phyloP scores from a whole-genome alignment of 1,284 basidiomycete genomes.

The Ceratobasidium sp. region DNA sequence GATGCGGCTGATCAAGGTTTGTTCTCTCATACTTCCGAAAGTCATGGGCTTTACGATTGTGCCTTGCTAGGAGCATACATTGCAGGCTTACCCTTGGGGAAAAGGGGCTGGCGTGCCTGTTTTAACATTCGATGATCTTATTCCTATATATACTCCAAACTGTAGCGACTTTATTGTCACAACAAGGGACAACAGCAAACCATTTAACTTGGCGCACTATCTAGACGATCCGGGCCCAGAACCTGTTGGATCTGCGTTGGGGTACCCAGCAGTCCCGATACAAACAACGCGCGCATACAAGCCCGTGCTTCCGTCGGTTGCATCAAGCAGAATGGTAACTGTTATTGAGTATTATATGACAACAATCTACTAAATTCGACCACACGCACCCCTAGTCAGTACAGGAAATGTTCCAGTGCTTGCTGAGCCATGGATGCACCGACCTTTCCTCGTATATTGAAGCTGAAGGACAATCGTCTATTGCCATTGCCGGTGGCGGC shows the following conservation, averaged over 20 bases:
- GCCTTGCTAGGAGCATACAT: constrained; percentile 4
- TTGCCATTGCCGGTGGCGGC: background rate
- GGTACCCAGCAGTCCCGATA: background rate
- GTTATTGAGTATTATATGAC: background rate
- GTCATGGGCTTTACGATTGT: background rate
- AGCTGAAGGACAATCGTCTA: background rate
- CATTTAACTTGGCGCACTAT: background rate
- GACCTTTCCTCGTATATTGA: constrained; percentile 1
- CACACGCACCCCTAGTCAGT: background rate
- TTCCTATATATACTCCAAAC: constrained; percentile 12
- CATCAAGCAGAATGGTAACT: constrained; percentile 6
- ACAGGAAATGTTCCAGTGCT: constrained; percentile 15
- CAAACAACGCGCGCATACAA: background rate
- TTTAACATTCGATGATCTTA: background rate
- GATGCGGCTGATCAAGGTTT: background rate
- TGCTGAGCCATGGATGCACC: constrained; percentile 5
- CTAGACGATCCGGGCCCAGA: background rate
- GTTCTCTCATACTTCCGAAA: background rate
- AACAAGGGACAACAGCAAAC: background rate
- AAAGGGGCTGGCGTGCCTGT: background rate
- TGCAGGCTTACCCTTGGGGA: background rate
- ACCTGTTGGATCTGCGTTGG: background rate
- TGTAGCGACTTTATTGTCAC: background rate
- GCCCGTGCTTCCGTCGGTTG: background rate
- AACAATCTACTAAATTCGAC: background rate